Base-by-base conservation (phyloP, 2,329 filamentous ascomycete species). In the Teratosphaeriaceae sp. region DNA sequence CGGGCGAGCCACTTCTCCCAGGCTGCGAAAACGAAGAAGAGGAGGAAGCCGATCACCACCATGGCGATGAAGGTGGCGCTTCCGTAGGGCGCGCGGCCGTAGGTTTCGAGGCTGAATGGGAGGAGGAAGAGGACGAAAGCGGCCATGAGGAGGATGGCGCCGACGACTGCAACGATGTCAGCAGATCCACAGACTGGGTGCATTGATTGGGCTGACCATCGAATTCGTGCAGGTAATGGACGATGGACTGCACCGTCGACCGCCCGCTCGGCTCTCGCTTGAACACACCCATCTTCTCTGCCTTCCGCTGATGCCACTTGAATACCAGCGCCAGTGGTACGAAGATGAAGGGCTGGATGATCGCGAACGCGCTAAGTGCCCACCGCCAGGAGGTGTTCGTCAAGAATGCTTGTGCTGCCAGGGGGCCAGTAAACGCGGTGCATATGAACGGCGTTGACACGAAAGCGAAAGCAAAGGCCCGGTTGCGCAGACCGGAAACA, bases 81-180 rank as follows among this genome's bases (percentile, higher is more conserved):
- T 15, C 54, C 52, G 65, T 66, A 70, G 15, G 52, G 52, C 1
- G 56, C 20, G 46, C 56, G 22, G 9, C 57, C 57, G 43, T 62
- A 65, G 11, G 43, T 57, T 38, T 53, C 55, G 15, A 88, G 69
- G n/a, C 71, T 80, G 59, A 88, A 79, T 0, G 84, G 80, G 5
- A 88, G 72, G n/a, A 88, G 67, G 56, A 88, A 78, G 8, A 85
- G 64, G 1, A 75, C 70, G 52, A 84, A 74, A 1, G 80, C 82
- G 1, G 65, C 54, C 22, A 50, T 50, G 29, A 63, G 48, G 4
- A 61, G 40, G 43, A 61, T 40, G 33, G 52, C 47, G 30, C 60
- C 58, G 23, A 58, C 26, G 27, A 59, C 47, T 53, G 21, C 9
- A n/a, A 18, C 30, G 18, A 37, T 36, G 46, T 44, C 12, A 47